Evolutionary conservation across 2,329 filamentous ascomycete species (phyloP).

Genomic region (Colletotrichum chlorophyti): DNA sequence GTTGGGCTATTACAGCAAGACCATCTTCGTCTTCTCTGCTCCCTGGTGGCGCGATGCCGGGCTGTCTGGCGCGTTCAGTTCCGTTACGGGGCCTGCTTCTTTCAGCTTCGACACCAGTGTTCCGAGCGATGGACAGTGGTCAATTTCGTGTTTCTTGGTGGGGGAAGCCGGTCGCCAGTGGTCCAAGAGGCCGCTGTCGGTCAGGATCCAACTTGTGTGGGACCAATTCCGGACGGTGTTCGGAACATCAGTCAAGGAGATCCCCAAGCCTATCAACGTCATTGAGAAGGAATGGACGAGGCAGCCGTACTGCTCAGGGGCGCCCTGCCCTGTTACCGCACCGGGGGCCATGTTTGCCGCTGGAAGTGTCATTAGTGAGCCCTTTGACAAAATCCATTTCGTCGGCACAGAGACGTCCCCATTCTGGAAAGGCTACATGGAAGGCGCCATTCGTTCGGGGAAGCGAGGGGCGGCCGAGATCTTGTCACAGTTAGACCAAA

Average conservation of each 20-base stretch:
- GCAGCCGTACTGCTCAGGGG: slow-evolving; percentile 43
- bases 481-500: too few relatives aligned
- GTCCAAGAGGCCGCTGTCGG: too few relatives aligned
- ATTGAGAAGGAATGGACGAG: slow-evolving; percentile 44
- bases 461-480: slow-evolving; percentile 55
- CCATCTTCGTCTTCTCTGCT: slow-evolving; percentile 48
- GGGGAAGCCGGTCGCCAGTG: slow-evolving; percentile 43
- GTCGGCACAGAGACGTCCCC: slow-evolving; percentile 59
- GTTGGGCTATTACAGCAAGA: slow-evolving; percentile 59
- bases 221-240: too few relatives aligned
- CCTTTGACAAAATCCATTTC: slow-evolving; percentile 47
- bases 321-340: slow-evolving; percentile 46
- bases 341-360: too few relatives aligned
- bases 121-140: slow-evolving; percentile 36
- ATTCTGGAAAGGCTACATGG: slow-evolving; percentile 66
- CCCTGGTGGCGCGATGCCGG: slow-evolving; percentile 47
- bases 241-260: too few relatives aligned
- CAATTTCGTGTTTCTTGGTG: slow-evolving; percentile 48
- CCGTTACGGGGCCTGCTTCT: slow-evolving; percentile 51
- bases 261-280: slow-evolving; percentile 37
- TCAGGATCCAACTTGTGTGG: too few relatives aligned
- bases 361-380: slow-evolving; percentile 41
- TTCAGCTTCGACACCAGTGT: slow-evolving; percentile 52
- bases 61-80: slow-evolving; percentile 53
- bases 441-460: slow-evolving; percentile 59